Evolutionary conservation across 352 stramenopile species (phyloP).

Genomic region (Blastocystis sp.): DNA sequence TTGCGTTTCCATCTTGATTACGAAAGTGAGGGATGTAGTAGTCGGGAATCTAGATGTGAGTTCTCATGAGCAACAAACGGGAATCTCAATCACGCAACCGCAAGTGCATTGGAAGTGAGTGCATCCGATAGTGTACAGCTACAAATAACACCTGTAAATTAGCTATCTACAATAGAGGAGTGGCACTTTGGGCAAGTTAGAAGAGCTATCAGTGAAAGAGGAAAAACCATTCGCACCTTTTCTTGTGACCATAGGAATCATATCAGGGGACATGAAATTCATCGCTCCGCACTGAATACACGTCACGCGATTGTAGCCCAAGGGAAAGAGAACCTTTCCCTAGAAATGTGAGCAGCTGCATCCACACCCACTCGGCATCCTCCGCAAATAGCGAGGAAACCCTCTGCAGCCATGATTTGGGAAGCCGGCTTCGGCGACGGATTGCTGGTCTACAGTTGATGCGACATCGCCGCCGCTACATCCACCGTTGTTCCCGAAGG

Average conservation of each 20-base stretch:
- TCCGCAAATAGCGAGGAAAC: conserved; percentile 31
- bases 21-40: conserved; percentile 43
- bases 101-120: conserved; percentile 50
- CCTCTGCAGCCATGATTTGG: background rate
- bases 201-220: background rate
- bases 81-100: conserved; percentile 24
- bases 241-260: background rate
- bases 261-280: conserved; percentile 28
- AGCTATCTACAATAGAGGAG: background rate
- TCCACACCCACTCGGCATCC: background rate
- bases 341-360: background rate
- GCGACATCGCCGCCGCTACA: no score
- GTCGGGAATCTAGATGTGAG: conserved; percentile 27
- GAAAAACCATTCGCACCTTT: background rate
- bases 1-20: no score
- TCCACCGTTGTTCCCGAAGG: no score
- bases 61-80: background rate
- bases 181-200: conserved; percentile 14
- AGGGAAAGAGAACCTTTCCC: background rate
- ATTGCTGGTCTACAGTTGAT: background rate
- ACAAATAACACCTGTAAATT: background rate
- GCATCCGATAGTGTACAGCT: conserved; percentile 49
- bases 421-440: background rate
- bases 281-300: background rate
- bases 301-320: background rate